Conservation (phyloP, 139 green algal species). For the Zygnema circumcarinatum region DNA sequence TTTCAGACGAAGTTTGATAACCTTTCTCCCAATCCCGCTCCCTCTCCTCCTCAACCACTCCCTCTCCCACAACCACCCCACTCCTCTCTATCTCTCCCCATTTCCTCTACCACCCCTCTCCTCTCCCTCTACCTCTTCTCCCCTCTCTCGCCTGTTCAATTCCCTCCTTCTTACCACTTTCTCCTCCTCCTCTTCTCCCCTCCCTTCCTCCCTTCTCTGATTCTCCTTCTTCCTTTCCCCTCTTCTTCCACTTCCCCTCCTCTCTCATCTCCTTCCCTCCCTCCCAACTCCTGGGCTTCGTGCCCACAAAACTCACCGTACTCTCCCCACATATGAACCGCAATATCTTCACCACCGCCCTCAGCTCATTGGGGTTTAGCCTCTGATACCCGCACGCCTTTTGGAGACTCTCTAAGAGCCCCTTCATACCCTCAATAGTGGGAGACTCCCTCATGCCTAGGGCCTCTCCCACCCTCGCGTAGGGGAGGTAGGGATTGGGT, state of each 20-base stretch:
- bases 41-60: too few species aligned
- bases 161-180: not conserved
- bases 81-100: too few species aligned
- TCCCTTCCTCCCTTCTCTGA: not conserved
- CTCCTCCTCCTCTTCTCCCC: not conserved
- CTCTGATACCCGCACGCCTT: not conserved
- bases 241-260: not conserved
- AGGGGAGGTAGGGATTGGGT: slow-evolving; percentile 47
- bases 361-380: slow-evolving; percentile 71
- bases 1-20: too few species aligned
- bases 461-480: slow-evolving; percentile 63
- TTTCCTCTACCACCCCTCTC: too few species aligned
- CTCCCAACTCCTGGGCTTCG: not conserved
- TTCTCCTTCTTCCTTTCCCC: not conserved
- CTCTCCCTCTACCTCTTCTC: not conserved
- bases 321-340: slow-evolving; percentile 31
- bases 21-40: too few species aligned
- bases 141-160: not conserved
- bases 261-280: not conserved
- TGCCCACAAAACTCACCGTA: not conserved
- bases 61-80: too few species aligned
- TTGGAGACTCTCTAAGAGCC: slow-evolving; percentile 48
- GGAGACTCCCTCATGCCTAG: slow-evolving; percentile 68
- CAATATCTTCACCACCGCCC: slow-evolving; percentile 66
- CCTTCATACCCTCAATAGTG: slow-evolving; percentile 23